Evolutionary conservation across 192 early-diverging fungal species (phyloP).

Genomic region (Linnemannia schmuckeri): DNA sequence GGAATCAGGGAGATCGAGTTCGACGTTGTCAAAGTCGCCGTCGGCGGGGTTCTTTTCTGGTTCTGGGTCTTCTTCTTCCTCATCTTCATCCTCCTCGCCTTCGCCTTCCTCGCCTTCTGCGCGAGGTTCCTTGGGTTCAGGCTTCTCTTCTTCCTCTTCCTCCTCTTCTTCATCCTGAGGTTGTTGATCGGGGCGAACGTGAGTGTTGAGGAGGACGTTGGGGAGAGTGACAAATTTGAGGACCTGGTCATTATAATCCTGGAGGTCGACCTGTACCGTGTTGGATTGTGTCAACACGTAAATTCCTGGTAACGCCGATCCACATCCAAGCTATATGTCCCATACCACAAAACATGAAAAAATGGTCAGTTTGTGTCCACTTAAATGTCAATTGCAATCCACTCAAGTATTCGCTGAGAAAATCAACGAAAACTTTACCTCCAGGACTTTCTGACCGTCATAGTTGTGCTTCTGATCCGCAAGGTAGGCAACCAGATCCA

Average conservation of each 20-base stretch:
- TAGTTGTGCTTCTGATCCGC: constrained; percentile 56
- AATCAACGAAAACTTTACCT: constrained; percentile 49
- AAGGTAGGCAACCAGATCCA: constrained; percentile 86
- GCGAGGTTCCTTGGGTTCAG: constrained; percentile 30
- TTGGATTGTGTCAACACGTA: constrained; percentile 72
- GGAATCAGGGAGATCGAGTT: constrained; percentile 57
- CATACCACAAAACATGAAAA: not conserved
- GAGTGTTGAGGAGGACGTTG: constrained; percentile 89
- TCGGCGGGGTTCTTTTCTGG: constrained; percentile 34
- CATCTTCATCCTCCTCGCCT: constrained; percentile 41
- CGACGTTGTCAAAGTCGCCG: constrained; percentile 49
- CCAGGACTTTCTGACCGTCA: constrained; percentile 63
- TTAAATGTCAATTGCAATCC: not conserved
- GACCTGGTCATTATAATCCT: constrained; percentile 95
- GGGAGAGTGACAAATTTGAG: constrained; percentile 90
- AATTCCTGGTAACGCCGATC: constrained; percentile 88
- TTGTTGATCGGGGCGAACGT: constrained; percentile 56
- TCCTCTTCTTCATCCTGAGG: constrained; percentile 46
- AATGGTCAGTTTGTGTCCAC: not conserved
- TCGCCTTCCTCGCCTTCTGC: constrained; percentile 49
- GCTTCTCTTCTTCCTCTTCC: constrained; percentile 38
- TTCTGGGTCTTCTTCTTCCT: constrained; percentile 61
- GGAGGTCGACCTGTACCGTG: constrained; percentile 77
- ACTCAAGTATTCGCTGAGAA: not conserved
- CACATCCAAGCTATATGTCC: constrained; percentile 83